Conservation (phyloP, 2,329 filamentous ascomycete species). For the Cercospora sojina region DNA sequence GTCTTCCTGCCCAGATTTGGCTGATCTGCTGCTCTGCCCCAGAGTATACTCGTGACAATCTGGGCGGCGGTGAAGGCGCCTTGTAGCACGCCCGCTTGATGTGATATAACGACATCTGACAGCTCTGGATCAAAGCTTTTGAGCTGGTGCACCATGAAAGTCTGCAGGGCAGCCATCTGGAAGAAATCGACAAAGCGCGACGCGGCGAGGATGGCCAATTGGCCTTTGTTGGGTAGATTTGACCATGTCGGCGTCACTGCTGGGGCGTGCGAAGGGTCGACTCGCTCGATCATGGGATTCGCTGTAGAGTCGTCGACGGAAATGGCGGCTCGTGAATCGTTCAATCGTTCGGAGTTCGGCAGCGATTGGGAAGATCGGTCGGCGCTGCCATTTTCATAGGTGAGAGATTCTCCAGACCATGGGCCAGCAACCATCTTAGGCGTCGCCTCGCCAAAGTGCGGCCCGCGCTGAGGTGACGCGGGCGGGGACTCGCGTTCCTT, state of each 20-base stretch:
- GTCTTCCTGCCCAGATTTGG: constrained; percentile 48
- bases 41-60: constrained; percentile 45
- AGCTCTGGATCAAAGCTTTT: constrained; percentile 45
- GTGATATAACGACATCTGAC: constrained; percentile 49
- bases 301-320: neutral
- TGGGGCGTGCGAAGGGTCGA: neutral
- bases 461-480: constrained; percentile 2
- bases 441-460: constrained; percentile 2
- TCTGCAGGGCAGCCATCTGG: constrained; percentile 46
- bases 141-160: constrained; percentile 47
- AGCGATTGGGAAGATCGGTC: neutral
- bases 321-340: neutral
- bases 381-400: neutral
- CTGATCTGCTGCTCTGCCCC: constrained; percentile 44
- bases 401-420: neutral
- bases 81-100: constrained; percentile 45
- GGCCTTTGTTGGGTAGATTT: constrained; percentile 44
- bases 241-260: constrained; percentile 38
- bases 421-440: neutral
- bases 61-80: constrained; percentile 46
- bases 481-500: constrained; percentile 13
- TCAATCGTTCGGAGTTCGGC: neutral
- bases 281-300: neutral
- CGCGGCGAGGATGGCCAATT: constrained; percentile 42
- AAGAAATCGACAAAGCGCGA: constrained; percentile 48